Conservation (phyloP, 78 protist genomes). For the Dictyostelium capitatum region DNA sequence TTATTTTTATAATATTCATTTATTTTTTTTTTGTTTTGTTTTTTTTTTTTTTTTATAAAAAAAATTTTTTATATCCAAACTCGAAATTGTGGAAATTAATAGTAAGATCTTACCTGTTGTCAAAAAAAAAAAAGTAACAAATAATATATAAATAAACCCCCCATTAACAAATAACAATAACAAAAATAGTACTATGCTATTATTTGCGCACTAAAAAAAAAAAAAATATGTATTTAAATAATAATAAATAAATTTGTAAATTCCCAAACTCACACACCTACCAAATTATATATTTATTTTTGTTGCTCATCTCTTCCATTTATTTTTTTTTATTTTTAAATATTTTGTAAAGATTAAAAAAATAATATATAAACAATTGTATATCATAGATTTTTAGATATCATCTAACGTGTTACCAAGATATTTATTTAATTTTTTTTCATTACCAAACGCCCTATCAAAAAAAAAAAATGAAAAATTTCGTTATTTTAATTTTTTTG, state of each 20-base stretch:
- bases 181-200: no score
- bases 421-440: no score
- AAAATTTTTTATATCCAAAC: neutral
- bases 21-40: no score
- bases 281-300: no score
- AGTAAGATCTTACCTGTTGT: neutral
- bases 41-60: no score
- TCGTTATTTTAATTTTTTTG: neutral
- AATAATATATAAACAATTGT: neutral
- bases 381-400: no score
- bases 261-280: no score
- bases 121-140: neutral
- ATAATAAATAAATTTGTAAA: no score
- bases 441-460: neutral
- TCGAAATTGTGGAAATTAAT: slow-evolving; percentile 6
- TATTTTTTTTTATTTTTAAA: no score
- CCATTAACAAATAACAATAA: neutral
- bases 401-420: no score
- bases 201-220: neutral
- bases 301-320: no score
- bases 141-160: neutral
- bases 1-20: no score
- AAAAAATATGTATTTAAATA: neutral
- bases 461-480: neutral
- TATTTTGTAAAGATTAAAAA: neutral